Evolutionary conservation across 768 basidiomycete genomes (phyloP).

Genomic region (Exidia glandulosa): DNA sequence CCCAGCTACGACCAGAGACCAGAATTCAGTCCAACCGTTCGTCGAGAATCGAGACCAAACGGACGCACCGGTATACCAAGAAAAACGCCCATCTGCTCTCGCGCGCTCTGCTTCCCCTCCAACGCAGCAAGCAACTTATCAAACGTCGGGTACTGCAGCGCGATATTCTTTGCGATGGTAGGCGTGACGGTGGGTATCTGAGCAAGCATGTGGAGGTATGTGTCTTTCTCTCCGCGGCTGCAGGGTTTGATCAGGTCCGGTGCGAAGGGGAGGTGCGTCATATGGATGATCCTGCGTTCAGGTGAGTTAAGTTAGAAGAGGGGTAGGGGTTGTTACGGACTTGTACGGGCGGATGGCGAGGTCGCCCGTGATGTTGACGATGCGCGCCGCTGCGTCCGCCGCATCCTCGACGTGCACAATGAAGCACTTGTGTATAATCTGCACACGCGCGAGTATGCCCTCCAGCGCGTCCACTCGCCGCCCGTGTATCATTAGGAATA

Average conservation of each 20-base stretch:
- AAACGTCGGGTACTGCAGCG: not conserved
- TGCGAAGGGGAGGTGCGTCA: not conserved
- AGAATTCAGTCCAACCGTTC: too few species aligned
- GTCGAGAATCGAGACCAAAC: too few species aligned
- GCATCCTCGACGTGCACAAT: slow-evolving; percentile 2
- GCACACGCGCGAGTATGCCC: not conserved
- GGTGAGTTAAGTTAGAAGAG: too few species aligned
- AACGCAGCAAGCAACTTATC: not conserved
- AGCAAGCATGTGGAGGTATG: not conserved
- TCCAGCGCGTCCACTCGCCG: not conserved
- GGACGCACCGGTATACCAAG: not conserved
- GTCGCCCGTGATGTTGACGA: not conserved
- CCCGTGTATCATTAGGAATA: slow-evolving; percentile 1
- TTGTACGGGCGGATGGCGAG: not conserved
- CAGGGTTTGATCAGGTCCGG: not conserved
- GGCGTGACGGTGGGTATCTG: not conserved
- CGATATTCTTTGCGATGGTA: not conserved
- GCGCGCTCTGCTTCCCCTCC: not conserved
- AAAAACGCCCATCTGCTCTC: not conserved
- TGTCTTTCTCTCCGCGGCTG: not conserved
- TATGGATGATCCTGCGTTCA: not conserved
- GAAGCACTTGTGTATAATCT: slow-evolving; percentile 1
- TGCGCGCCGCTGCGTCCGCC: not conserved
- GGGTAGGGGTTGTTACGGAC: not conserved
- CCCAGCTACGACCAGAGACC: too few species aligned